Evolutionary conservation across 2,329 filamentous ascomycete genomes (phyloP).

Genomic region (Ceratocystis cacaofunesta): DNA sequence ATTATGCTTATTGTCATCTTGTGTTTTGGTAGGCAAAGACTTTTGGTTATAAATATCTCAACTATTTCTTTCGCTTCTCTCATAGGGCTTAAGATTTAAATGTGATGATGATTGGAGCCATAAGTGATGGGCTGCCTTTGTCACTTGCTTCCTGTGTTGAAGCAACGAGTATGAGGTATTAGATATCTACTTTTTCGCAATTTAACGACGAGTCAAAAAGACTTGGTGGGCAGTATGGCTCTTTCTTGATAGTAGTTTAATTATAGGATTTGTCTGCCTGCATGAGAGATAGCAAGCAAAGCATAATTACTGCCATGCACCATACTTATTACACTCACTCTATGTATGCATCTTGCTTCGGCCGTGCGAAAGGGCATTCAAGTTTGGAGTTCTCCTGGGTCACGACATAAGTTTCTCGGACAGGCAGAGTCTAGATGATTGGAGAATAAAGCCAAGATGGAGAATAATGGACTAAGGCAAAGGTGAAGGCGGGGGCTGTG

Average conservation of each 20-base stretch:
- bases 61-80: not conserved
- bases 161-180: not conserved
- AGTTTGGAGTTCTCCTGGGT: not conserved
- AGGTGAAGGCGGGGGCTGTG: not conserved
- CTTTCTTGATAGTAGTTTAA: not conserved
- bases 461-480: not conserved
- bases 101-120: not conserved
- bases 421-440: not conserved
- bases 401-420: not conserved
- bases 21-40: not conserved
- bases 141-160: not conserved
- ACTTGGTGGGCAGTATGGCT: not conserved
- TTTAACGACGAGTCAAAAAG: not conserved
- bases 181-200: not conserved
- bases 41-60: not conserved
- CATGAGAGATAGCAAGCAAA: not conserved
- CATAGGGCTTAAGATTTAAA: not conserved
- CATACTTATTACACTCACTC: not conserved
- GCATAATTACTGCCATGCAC: not conserved
- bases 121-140: not conserved
- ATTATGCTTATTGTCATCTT: slow-evolving; percentile 6
- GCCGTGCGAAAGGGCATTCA: too few relatives aligned
- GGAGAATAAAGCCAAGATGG: not conserved
- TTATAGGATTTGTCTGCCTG: not conserved
- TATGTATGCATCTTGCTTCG: not conserved